Evolutionary conservation across 768 basidiomycete species (phyloP).

Genomic region (Amanita rimosa): DNA sequence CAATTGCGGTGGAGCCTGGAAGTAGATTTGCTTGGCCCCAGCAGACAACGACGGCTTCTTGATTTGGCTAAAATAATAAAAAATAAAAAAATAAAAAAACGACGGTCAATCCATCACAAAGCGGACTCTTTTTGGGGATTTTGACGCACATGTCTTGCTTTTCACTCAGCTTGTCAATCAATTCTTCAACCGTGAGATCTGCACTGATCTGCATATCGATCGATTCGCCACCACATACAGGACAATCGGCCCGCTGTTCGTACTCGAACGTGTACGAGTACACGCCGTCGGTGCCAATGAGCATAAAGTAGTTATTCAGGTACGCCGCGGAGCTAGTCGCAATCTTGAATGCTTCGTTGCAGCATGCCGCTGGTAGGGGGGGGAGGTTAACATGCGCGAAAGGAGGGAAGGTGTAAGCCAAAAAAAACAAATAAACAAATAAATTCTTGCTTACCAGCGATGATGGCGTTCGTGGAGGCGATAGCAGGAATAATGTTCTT

Average conservation of each 20-base stretch:
- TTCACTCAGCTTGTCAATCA: slow-evolving; percentile 83
- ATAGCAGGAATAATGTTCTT: slow-evolving; percentile 99
- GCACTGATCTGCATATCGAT: slow-evolving; percentile 60
- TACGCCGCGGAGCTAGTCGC: slow-evolving; percentile 91
- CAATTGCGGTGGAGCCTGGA: slow-evolving; percentile 88
- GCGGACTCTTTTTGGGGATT: no score
- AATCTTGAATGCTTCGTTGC: slow-evolving; percentile 99
- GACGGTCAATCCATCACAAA: no score
- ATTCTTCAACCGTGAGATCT: slow-evolving; percentile 70
- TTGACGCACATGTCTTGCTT: slow-evolving; percentile 78
- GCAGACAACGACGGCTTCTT: slow-evolving; percentile 90
- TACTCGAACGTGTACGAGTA: slow-evolving; percentile 98
- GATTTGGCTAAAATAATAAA: slow-evolving; percentile 60
- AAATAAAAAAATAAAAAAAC: not conserved
- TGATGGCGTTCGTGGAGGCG: slow-evolving; percentile 96
- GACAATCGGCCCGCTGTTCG: slow-evolving; percentile 86
- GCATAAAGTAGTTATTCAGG: slow-evolving; percentile 97
- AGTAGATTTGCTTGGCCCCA: slow-evolving; percentile 69
- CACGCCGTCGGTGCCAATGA: slow-evolving; percentile 91
- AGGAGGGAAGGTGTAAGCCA: no score
- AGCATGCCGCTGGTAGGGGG: slow-evolving; percentile 87
- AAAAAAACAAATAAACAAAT: no score
- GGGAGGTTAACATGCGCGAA: no score
- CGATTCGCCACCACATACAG: slow-evolving; percentile 91
- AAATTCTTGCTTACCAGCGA: slow-evolving; percentile 76